Base-by-base conservation (phyloP, 1,139 yeast genomes). In the Pichia sp. region DNA sequence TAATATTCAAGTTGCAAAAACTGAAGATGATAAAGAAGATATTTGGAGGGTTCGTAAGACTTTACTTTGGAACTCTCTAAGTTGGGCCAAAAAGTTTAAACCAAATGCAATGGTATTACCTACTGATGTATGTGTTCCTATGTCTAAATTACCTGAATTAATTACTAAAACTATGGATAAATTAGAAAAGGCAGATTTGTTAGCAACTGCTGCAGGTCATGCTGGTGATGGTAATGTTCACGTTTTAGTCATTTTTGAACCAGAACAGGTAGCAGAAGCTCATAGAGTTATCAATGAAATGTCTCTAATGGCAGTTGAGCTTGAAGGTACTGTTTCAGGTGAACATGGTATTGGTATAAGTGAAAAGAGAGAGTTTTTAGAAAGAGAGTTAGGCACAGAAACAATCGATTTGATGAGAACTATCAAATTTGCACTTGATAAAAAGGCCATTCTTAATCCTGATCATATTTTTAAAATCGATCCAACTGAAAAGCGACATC, bases 321-420 rank as follows among this genome's bases (percentile, higher is more conserved):
- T 60, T 46, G 84, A 78, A 48, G 84, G 84, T 6, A 78, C 84
- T 1, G 73, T 80, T 46, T 75, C 81, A 2, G 84, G 84, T 10
- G 84, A 79, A 54, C 84, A 79, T 53, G 84, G 84, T 2, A 72
- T 78, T 45, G 84, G 84, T 0, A 65, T 70, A 39, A 80, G 82
- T 10, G 61, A 58, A 37, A 79, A 79, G 54, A 61, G 84, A 50
- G 67, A 66, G 24, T 70, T 73, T 43, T 57, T 79, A 40, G 67
- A 66, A 30, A 52, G 62, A 39, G 85, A 79, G 56, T 57, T 79
- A 30, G 83, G 84, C 1, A 61, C 59, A 11, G 70, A 67, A 10
- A 67, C 82, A 0, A 70, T 78, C 33, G 74, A 71, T 53, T 57
- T 76, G 38, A 78, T 79, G 84, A 69, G 84, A 55, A 68, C 69